Percentiles rank a stretch among this genome's conserved stretches.
Evolutionary conservation across 2,329 filamentous ascomycete species (phyloP).

Genomic region (Aspergillus eucalypticola): DNA sequence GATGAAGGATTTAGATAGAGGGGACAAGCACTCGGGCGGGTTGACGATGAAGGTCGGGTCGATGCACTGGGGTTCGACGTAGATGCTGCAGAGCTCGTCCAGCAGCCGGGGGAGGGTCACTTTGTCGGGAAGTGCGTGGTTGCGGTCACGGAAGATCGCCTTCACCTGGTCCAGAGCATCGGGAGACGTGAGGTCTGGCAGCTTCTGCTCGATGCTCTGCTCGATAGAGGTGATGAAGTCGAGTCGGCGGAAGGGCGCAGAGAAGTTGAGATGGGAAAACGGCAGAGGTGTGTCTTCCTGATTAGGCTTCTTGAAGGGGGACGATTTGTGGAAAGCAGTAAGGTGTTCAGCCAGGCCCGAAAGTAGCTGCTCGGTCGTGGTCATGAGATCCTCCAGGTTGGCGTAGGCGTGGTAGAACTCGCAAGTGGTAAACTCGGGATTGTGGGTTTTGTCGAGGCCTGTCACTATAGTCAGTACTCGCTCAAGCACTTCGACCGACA

Average conservation of each 20-base stretch:
- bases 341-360: constrained; percentile 58
- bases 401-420: constrained; percentile 93
- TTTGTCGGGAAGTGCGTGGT: constrained; percentile 52
- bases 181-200: constrained; percentile 62
- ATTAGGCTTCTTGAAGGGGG: constrained; percentile 49
- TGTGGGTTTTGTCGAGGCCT: constrained; percentile 81
- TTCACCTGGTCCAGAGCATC: constrained; percentile 62
- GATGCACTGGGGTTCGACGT: constrained; percentile 75
- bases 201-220: constrained; percentile 60
- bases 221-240: constrained; percentile 84
- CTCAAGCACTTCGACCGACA: neutral
- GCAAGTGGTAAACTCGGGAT: constrained; percentile 96
- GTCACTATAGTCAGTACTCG: neutral
- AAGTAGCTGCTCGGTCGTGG: constrained; percentile 72
- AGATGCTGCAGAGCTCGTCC: constrained; percentile 73
- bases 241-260: constrained; percentile 61
- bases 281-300: constrained; percentile 40
- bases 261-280: constrained; percentile 48
- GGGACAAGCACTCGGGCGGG: constrained; percentile 87
- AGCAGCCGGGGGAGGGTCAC: constrained; percentile 70
- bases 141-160: constrained; percentile 54
- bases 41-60: constrained; percentile 82
- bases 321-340: constrained; percentile 42
- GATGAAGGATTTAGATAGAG: constrained; percentile 81
- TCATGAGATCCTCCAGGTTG: constrained; percentile 72